Base-by-base conservation (phyloP, 2,329 filamentous ascomycete species). In the Penicillium corylophilum region DNA sequence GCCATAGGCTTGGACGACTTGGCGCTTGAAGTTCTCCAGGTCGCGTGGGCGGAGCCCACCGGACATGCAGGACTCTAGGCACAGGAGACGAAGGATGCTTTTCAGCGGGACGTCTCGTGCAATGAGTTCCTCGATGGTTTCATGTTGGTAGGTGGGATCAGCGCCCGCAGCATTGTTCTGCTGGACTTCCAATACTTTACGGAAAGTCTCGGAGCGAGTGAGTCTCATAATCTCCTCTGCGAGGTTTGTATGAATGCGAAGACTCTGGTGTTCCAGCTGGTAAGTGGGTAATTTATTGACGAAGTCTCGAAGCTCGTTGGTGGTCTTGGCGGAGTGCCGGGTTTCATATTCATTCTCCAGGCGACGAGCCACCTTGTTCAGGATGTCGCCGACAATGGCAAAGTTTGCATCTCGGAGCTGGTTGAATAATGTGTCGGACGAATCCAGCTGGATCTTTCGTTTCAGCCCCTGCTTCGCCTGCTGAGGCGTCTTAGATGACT, bases 141-240 rank as follows among this genome's bases (percentile, higher is more conserved):
- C 90, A 64, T 96, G 90, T 66, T 97, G 91, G 22, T 88, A 89
- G 12, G 85, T 89, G 6, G 93, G 89, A 68, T 97, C 94, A 9
- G 89, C 85, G 28, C 93, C 93, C 0, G 92, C 92, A 22, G 91
- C 92, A 40, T 97, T 82, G 66, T 95, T 96, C 69, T 99, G 94
- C 68, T 99, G 94, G 4, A 97, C 89, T 74, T 97, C 94, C 1
- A 99, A 79, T 35, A 91, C 78, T 54, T 89, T 88, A 59, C 87
- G 89, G 76, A 99, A 99, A 51, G 89, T 83, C 64, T 97, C 93
- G 16, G 90, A 88, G 45, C 89, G 84, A 0, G 94, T 99, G 64
- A 91, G 84, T 66, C 95, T 94, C 79, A 95, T 92, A 48, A 99
- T 94, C 60, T 96, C 93, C 73, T 97, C 94, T 1, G 92, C 91